Base-by-base conservation (phyloP, 345 rosid species). In the Brassica cretica region DNA sequence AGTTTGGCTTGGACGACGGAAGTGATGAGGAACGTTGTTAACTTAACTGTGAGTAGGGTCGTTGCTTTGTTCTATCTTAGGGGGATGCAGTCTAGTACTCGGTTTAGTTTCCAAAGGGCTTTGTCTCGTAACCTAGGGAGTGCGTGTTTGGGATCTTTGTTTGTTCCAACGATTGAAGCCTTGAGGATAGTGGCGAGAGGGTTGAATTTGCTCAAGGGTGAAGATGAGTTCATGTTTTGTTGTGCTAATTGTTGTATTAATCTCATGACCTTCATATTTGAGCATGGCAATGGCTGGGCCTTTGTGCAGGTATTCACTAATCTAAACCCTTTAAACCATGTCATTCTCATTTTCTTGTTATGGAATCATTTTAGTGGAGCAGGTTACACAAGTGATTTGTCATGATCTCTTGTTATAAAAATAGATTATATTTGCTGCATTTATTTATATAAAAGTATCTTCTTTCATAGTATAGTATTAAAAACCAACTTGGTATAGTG, bases 201-300 rank as follows among this genome's bases (percentile, higher is more conserved):
- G 15, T 64, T 93, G 86, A 93, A 93, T 82, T 84, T 96, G 87
- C 96, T 96, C 0, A 91, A 88, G 70, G 99, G 99, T 76, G 98
- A 96, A 83, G 99, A 93, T 49, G 99, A 96, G 83, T 96, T 91
- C 88, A 88, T 93, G 97, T 96, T 91, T 79, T 96, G 94, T 33
- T 96, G 99, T 66, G 99, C 99, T n/a, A 93, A 91, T 77, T 96
- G 98, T 67, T 93, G 99, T 71, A 98, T 96, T 33, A 74, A 65
- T 18, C 87, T 93, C 68, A 90, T 96, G 96, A 80, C 90, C 18
- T 78, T 84, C 64, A 85, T 96, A 78, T 96, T 96, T 86, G 83
- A 84, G 83, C 79, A 76, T n/a, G 99, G 99, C 71, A 96, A 96
- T 80, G 87, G 98, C 70, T 93, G 99, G 99, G 98, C 99, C 71